Conservation (phyloP, 441 rosid genomes). For the Macaranga tanarius region DNA sequence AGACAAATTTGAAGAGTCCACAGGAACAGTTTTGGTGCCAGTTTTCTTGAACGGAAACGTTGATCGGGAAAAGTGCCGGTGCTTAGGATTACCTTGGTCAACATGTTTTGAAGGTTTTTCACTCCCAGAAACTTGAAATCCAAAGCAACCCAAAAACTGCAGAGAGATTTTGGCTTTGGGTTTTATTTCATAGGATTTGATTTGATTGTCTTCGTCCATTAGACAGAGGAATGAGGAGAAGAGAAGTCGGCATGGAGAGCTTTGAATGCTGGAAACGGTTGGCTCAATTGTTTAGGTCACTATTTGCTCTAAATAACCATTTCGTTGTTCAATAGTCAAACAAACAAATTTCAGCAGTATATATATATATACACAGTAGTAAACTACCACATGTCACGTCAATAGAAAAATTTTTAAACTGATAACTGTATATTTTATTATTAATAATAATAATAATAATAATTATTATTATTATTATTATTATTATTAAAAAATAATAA, state of each 20-base stretch:
- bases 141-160: constrained; percentile 42
- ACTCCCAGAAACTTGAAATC: constrained; percentile 24
- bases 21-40: constrained; percentile 42
- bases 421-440: too few relatives aligned
- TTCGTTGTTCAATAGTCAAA: neutral
- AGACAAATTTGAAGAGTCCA: constrained; percentile 12
- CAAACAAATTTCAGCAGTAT: neutral
- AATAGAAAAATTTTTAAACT: too few relatives aligned
- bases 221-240: neutral
- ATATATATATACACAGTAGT: neutral
- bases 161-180: constrained; percentile 12
- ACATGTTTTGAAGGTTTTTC: constrained; percentile 7
- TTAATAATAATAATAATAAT: too few relatives aligned
- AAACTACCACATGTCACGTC: too few relatives aligned
- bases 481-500: too few relatives aligned
- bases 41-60: constrained; percentile 31
- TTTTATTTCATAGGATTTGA: neutral
- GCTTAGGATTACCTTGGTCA: neutral
- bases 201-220: constrained; percentile 6
- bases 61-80: constrained; percentile 21
- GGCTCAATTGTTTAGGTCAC: neutral
- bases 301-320: neutral
- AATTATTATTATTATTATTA: too few relatives aligned
- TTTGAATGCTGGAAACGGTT: neutral
- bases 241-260: constrained; percentile 2